A percentile compares a stretch with the other conserved stretches of the same genome.
Conservation (phyloP, 371 early-diverging fungal species). For the Coemansia sp. region DNA sequence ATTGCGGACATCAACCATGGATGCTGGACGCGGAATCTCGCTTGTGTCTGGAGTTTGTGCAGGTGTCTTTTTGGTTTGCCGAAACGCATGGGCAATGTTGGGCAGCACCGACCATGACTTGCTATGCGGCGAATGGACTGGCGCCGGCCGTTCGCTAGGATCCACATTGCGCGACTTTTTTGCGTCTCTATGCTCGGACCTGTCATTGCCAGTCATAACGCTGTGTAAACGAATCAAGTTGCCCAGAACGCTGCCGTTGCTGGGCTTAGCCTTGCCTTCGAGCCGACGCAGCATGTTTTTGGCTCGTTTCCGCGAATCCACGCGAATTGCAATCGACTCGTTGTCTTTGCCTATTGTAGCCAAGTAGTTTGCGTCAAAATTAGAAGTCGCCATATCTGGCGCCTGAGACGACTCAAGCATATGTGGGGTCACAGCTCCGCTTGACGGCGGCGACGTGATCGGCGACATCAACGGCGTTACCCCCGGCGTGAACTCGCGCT, state of each 20-base stretch:
- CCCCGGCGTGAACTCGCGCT: not conserved
- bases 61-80: not conserved
- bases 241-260: constrained; percentile 14
- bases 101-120: constrained; percentile 17
- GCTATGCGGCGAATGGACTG: not conserved
- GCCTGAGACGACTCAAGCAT: not conserved
- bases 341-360: constrained; percentile 24
- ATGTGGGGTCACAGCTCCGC: constrained; percentile 2
- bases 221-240: constrained; percentile 29
- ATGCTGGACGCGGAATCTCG: constrained; percentile 5
- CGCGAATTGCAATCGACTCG: constrained; percentile 24
- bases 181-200: not conserved
- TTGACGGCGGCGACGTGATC: not conserved
- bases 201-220: constrained; percentile 6
- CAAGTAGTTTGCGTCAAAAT: constrained; percentile 33
- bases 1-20: constrained; percentile 10
- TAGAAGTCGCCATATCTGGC: constrained; percentile 19
- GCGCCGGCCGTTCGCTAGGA: not conserved
- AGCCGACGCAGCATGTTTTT: constrained; percentile 17
- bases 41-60: not conserved
- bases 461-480: not conserved
- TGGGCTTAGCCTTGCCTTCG: constrained; percentile 17
- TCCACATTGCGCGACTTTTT: not conserved
- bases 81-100: constrained; percentile 14
- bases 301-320: constrained; percentile 28